These are phyloP conservation scores for Nannizziopsis arthrosporioides DNA, from an alignment of 2,329 filamentous ascomycete genomes.

Conservation along the genomic window DNA sequence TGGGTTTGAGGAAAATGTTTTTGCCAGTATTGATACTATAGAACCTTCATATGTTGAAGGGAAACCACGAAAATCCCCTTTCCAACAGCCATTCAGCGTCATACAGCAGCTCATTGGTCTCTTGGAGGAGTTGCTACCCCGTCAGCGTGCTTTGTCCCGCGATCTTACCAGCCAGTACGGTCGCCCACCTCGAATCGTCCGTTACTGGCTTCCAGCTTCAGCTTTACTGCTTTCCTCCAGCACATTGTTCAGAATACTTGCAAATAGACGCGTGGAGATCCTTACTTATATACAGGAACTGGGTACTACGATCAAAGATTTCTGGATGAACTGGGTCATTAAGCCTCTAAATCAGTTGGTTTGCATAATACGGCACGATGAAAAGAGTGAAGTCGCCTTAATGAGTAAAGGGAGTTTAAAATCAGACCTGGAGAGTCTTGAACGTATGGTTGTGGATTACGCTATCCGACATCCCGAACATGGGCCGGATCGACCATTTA, in stretches of 20 bases:
- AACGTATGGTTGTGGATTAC: slow-evolving; percentile 98
- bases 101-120: slow-evolving; percentile 41
- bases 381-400: slow-evolving; percentile 84
- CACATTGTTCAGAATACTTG: slow-evolving; percentile 67
- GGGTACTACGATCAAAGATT: slow-evolving; percentile 68
- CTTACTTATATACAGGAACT: slow-evolving; percentile 67
- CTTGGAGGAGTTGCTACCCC: slow-evolving; percentile 55
- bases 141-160: slow-evolving; percentile 49
- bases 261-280: slow-evolving; percentile 65
- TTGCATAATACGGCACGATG: slow-evolving; percentile 84
- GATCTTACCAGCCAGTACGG: slow-evolving; percentile 54
- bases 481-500: slow-evolving; percentile 43
- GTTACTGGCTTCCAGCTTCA: slow-evolving; percentile 78
- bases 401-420: slow-evolving; percentile 89
- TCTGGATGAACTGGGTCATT: slow-evolving; percentile 94
- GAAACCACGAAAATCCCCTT: slow-evolving; percentile 22
- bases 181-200: slow-evolving; percentile 59
- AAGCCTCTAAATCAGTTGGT: slow-evolving; percentile 74
- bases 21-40: slow-evolving; percentile 48
- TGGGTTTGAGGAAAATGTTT: slow-evolving; percentile 46
- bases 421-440: slow-evolving; percentile 80
- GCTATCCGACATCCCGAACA: slow-evolving; percentile 60
- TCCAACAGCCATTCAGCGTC: slow-evolving; percentile 19
- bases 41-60: slow-evolving; percentile 38
- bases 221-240: slow-evolving; percentile 68